These are phyloP conservation scores for Extremus antarcticus DNA, from an alignment of 495 filamentous ascomycete species.

Conservation along the genomic window DNA sequence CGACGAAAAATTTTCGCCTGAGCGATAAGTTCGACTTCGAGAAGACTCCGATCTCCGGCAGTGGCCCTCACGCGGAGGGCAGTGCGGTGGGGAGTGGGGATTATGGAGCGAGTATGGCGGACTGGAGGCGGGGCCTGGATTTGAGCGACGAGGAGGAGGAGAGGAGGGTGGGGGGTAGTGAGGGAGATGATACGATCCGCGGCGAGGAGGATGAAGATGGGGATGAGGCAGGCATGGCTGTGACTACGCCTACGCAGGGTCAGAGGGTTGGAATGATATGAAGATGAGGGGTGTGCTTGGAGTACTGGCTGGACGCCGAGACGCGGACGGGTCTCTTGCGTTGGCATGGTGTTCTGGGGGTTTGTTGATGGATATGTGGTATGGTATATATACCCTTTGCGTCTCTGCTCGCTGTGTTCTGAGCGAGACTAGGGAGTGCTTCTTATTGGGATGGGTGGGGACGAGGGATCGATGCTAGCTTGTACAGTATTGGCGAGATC, in stretches of 20 bases:
- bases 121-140: slow-evolving; percentile 23
- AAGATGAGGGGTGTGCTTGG: not conserved
- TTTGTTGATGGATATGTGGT: too few species aligned
- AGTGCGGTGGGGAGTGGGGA: not conserved
- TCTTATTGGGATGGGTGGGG: too few species aligned
- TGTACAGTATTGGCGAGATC: not conserved
- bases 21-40: slow-evolving; percentile 64
- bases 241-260: not conserved
- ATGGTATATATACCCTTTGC: too few species aligned
- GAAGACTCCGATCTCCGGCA: not conserved
- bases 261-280: not conserved
- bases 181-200: slow-evolving; percentile 1
- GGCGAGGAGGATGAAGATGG: slow-evolving; percentile 4
- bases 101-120: slow-evolving; percentile 10
- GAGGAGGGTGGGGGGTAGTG: slow-evolving; percentile 3
- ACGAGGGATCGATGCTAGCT: not conserved
- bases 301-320: not conserved
- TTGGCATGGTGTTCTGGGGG: too few species aligned
- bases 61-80: not conserved
- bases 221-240: not conserved
- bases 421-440: not conserved
- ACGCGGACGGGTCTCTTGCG: not conserved
- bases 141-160: slow-evolving; percentile 4
- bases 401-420: not conserved
- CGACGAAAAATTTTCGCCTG: slow-evolving; percentile 80